These are phyloP conservation scores for Pueraria montana DNA, from an alignment of 306 rosid species.

Conservation along the genomic window DNA sequence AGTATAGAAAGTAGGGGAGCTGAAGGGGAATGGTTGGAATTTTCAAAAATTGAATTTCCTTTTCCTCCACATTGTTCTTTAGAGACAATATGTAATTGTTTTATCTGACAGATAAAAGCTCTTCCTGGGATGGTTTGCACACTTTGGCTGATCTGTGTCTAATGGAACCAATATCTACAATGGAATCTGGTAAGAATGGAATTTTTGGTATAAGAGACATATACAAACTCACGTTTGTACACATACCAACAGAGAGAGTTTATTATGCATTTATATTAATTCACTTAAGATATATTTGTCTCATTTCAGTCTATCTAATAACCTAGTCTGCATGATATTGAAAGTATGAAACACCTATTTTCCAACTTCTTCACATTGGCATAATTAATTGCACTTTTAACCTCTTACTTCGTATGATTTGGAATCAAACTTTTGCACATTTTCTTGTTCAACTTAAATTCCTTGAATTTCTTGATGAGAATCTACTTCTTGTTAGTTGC, in stretches of 20 bases:
- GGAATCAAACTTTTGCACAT: neutral
- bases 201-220: conserved; percentile 18
- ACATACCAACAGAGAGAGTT: neutral
- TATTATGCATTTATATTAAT: conserved; percentile 2
- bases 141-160: conserved; percentile 75
- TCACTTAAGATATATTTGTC: conserved; percentile 13
- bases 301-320: conserved; percentile 11
- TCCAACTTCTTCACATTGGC: conserved; percentile 29
- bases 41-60: conserved; percentile 19
- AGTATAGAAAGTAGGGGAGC: conserved; percentile 67
- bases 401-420: neutral
- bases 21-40: conserved; percentile 42
- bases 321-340: conserved; percentile 19
- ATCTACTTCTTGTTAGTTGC: conserved; percentile 6
- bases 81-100: conserved; percentile 14
- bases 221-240: too few species aligned
- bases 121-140: conserved; percentile 75
- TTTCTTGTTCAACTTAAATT: conserved; percentile 12
- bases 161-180: conserved; percentile 62
- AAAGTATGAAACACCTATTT: conserved; percentile 23
- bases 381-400: neutral
- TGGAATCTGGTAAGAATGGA: conserved; percentile 68
- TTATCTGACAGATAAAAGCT: conserved; percentile 58
- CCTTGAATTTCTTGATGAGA: neutral
- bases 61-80: conserved; percentile 1